phyloP scores from a whole-genome alignment of 495 filamentous ascomycete genomes.

The Trichodelitschia bisporula region DNA sequence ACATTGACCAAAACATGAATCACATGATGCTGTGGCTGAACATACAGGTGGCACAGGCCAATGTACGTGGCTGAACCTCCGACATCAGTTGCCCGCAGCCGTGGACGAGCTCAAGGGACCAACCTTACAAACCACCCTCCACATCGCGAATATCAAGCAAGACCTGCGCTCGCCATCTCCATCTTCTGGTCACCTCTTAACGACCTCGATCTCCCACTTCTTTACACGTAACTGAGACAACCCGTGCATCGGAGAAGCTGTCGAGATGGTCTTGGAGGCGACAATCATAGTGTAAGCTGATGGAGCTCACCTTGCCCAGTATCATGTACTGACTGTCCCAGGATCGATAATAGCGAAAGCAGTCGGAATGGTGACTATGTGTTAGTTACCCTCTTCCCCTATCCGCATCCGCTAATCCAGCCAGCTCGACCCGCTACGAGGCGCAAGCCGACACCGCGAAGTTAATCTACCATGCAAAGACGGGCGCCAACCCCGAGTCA shows the following conservation, averaged over 20 bases:
- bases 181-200: neutral
- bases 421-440: constrained; percentile 73
- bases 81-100: too few relatives aligned
- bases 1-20: too few relatives aligned
- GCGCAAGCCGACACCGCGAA: constrained; percentile 86
- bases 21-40: too few relatives aligned
- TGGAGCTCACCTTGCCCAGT: constrained; percentile 1
- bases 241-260: constrained; percentile 4
- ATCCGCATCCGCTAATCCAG: neutral
- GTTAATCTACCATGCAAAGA: constrained; percentile 84
- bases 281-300: constrained; percentile 44
- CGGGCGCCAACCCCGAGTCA: constrained; percentile 82
- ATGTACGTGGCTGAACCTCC: too few relatives aligned
- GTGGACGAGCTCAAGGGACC: neutral
- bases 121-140: neutral
- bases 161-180: neutral
- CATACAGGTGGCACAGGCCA: too few relatives aligned
- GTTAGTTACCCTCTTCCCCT: constrained; percentile 14
- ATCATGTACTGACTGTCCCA: too few relatives aligned
- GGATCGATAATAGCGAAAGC: constrained; percentile 94
- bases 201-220: neutral
- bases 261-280: constrained; percentile 47
- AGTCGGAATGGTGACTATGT: constrained; percentile 93
- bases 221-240: neutral
- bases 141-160: neutral